Base-by-base conservation (phyloP, 768 basidiomycete genomes). In the Boletus rufocinnamomeus region DNA sequence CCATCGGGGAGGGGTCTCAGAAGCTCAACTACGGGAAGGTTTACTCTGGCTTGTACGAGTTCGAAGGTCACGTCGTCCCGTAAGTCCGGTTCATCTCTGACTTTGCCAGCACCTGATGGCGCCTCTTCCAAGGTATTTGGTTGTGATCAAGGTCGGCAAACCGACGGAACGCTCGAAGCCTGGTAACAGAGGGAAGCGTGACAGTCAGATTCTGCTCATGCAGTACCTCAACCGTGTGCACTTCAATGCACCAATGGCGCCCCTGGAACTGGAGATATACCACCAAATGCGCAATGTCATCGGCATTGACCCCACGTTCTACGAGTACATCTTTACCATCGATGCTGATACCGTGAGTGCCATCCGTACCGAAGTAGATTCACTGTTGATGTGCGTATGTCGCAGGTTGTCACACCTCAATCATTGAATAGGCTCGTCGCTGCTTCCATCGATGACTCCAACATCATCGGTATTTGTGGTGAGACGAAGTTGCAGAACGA, bases 231-330 rank as follows among this genome's bases (percentile, higher is more conserved):
- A 87, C 67, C 76, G 83, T 34, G 85, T 88, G 17, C 86, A 88
- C 70, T 88, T 88, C 67, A 81, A 88, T 63, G 72, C 82, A 3
- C 81, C 86, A 0, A 88, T 88, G 86, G 73, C 77, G 9, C 86
- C 86, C 4, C 71, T 88, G 58, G 86, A 88, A 68, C 69, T 88
- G 50, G 86, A 88, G 68, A 84, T 88, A 66, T 87, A 85, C 64
- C 86, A 88, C 64, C 87, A 88, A 62, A 87, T 88, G 85, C 82
- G 85, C 50, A 86, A 88, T 58, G 84, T 88, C 61, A 86, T 88
- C 56, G 86, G 86, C 11, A 86, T 88, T 46, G 87, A 88, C 54
- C 86, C 86, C 16, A 82, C 85, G n/a, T 88, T 88, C 72, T 88
- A 88, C 66, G 86, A 88, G 71, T 88, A 86, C 71, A 81, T 88